Conservation (phyloP, 2,329 filamentous ascomycete species). For the Curvularia eragrostidis region DNA sequence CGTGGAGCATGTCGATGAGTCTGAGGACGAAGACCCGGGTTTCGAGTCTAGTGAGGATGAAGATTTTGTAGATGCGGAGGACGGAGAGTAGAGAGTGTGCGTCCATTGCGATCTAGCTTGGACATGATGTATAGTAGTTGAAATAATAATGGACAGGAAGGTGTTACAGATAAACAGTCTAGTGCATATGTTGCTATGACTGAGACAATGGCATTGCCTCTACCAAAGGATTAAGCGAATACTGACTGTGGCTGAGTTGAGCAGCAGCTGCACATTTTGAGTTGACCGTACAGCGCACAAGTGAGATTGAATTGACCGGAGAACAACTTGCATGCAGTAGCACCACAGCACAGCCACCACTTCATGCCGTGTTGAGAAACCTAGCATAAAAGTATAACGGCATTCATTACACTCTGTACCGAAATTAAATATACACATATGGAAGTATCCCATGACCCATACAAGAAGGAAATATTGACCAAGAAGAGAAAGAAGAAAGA, state of each 20-base stretch:
- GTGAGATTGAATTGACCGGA: not conserved
- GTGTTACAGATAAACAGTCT: not conserved
- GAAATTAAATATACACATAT: not conserved
- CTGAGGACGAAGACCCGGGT: constrained; percentile 18
- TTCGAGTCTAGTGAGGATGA: constrained; percentile 16
- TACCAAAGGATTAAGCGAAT: not conserved
- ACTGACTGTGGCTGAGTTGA: not conserved
- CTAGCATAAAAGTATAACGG: not conserved
- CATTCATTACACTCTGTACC: not conserved
- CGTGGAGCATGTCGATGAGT: constrained; percentile 23
- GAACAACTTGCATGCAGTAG: not conserved
- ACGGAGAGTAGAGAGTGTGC: not conserved
- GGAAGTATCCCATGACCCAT: not conserved
- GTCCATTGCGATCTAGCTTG: not conserved
- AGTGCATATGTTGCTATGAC: not conserved
- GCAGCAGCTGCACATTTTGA: not conserved
- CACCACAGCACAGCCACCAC: not conserved
- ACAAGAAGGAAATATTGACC: not conserved
- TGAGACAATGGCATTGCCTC: not conserved
- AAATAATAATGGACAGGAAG: not conserved
- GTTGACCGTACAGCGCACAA: not conserved
- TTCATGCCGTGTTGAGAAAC: not conserved
- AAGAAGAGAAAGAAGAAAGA: not conserved
- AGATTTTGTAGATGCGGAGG: constrained; percentile 7
- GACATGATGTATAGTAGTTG: not conserved